Base-by-base conservation (phyloP, 805 yeast genomes). In the Candida ficus region DNA sequence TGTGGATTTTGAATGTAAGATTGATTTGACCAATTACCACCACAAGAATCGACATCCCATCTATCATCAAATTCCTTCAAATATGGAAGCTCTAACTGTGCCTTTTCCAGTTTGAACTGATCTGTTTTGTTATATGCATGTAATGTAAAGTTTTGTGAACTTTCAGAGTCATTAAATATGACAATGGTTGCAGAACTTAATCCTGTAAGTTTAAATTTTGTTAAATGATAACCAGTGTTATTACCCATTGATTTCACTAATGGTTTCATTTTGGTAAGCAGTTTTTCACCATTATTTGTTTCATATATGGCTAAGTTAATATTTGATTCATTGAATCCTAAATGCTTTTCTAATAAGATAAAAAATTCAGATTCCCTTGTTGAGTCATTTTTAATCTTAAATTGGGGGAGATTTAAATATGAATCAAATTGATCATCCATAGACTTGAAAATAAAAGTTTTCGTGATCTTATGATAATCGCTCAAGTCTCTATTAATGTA, bases 401-500 rank as follows among this genome's bases (percentile, higher is more conserved):
- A 72, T 42, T 78, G 80, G 0, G 77, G 80, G 36, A 62, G 57
- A 14, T 62, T 60, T 29, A 50, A 42, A 43, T 46, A 29, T 37
- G 47, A 33, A 38, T 42, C 38, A 16, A 29, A 33, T 3, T 37
- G 34, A 25, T 37, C 23, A 10, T 33, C 38, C 12, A 42, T 40
- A 8, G 35, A 25, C 17, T 25, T 56, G 44, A 63, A 67, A 13
- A 54, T 57, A 43, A 62, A 65, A 34, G 59, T 57, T n/a, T 55
- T 39, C 4, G 40, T 34, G 2, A 48, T 46, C 19, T 55, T 53
- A 20, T 25, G 11, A 31, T 28, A 36, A 14, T 14, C 29, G 4
- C 17, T 21, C 18, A 78, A 71, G 42, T 76, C 67, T 91, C 95
- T 83, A 54, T 80, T 84, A 29, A 86, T 43, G 54, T 86, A 87